Evolutionary conservation across 2,329 filamentous ascomycete species (phyloP).

Genomic region (Stagonosporopsis chrysanthemi): DNA sequence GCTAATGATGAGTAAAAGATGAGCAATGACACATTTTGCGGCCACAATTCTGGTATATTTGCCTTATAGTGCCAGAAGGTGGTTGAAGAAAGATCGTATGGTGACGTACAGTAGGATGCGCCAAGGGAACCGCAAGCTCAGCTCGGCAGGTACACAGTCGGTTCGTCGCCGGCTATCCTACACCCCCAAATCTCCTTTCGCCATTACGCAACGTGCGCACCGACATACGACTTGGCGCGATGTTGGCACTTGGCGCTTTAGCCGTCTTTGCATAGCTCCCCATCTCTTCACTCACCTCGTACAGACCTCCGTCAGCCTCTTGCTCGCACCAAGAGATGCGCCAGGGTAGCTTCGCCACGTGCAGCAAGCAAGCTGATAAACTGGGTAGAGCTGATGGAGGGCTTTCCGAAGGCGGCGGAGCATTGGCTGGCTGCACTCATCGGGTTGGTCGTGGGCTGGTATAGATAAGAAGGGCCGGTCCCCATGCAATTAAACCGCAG

Average conservation of each 20-base stretch:
- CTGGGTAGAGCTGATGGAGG: slow-evolving; percentile 23
- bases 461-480: slow-evolving; percentile 34
- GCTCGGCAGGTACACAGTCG: slow-evolving; percentile 21
- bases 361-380: slow-evolving; percentile 29
- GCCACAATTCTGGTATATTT: not conserved
- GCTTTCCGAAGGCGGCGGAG: slow-evolving; percentile 19
- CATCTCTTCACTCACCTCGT: slow-evolving; percentile 10
- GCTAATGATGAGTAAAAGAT: not conserved
- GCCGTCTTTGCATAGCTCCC: slow-evolving; percentile 13
- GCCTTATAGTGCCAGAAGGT: not conserved
- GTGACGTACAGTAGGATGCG: slow-evolving; percentile 15
- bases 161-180: slow-evolving; percentile 10
- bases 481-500: slow-evolving; percentile 24
- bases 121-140: slow-evolving; percentile 15
- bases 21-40: not conserved
- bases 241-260: slow-evolving; percentile 20
- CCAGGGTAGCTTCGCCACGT: slow-evolving; percentile 36
- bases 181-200: slow-evolving; percentile 8
- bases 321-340: slow-evolving; percentile 12
- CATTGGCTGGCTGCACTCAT: slow-evolving; percentile 19
- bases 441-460: slow-evolving; percentile 8
- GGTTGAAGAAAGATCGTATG: not conserved
- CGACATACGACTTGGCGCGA: slow-evolving; percentile 13
- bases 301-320: slow-evolving; percentile 17
- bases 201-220: slow-evolving; percentile 21